Evolutionary conservation across 768 basidiomycete species (phyloP), one percentile per base, ranked within the genome.

Genomic region (Macrocybe gigantea): DNA sequence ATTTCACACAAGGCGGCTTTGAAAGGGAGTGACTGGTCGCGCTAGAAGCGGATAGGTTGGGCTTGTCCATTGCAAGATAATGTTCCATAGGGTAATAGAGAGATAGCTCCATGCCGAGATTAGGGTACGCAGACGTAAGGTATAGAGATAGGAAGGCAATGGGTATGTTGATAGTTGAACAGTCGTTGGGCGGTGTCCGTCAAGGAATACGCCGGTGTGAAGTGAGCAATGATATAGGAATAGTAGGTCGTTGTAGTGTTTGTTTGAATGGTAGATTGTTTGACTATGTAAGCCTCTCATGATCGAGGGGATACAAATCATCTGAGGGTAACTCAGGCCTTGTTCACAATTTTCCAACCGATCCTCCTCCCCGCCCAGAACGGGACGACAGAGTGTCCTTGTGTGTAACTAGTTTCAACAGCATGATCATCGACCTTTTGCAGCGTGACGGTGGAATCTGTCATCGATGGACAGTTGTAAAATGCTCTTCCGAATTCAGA

Each of bases 351-450:
- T 60, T 78, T 73, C 93, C 94, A 98, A 7, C 70, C 71, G 33
- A 98, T 65, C 52, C 77, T 70, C 65, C 82, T 88, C 9, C 92
- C 94, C 7, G 85, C 81, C 87, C 89, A 88, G 68, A 97, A 95
- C 6, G 94, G 90, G 37, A 88, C 76, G 1, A 95, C 75, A 29
- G 58, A 72, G 30, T 80, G 68, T 11, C 69, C 75, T 40, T 69
- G 57, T 33, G 61, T 59, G 64, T 78, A 87, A n/a, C 58, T 60
- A 36, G 72, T 73, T 33, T 74, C 73, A 5, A 87, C 70, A 6
- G 63, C 50, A 44, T 60, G 59, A 1, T 59, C 65, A 47, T 65
- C 66, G 10, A 70, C 65, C 53, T 66, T 75, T 56, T 64, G 65
- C 30, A 90, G 59, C 2, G 66, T 62, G 6, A 85, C 69, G 30